These are phyloP conservation scores for Panaeolus cyanescens DNA, from an alignment of 768 basidiomycete genomes.

Conservation along the genomic window DNA sequence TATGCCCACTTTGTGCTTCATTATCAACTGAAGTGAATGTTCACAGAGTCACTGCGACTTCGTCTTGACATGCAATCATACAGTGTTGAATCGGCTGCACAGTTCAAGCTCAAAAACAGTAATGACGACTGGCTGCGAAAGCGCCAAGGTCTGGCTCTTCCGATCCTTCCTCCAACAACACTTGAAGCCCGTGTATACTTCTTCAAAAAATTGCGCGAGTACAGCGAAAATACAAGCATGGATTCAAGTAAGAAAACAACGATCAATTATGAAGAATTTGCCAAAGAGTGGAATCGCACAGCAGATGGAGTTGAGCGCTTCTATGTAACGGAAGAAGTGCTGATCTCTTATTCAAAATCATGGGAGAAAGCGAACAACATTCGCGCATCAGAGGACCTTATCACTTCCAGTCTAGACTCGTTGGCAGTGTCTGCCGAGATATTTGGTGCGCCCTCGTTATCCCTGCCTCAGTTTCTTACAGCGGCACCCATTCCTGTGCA, in stretches of 20 bases:
- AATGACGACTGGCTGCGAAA: slow-evolving; percentile 22
- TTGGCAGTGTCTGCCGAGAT: neutral
- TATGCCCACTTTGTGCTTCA: neutral
- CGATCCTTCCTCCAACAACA: slow-evolving; percentile 20
- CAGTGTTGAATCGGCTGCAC: neutral
- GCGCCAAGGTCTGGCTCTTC: slow-evolving; percentile 22
- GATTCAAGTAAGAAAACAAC: slow-evolving; percentile 10
- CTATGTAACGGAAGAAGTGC: slow-evolving; percentile 25
- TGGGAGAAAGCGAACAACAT: slow-evolving; percentile 25
- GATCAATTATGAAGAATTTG: slow-evolving; percentile 20
- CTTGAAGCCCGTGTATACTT: slow-evolving; percentile 16
- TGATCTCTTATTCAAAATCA: slow-evolving; percentile 21
- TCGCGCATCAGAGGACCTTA: slow-evolving; percentile 22
- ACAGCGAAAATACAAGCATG: slow-evolving; percentile 1
- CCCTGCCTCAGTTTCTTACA: neutral
- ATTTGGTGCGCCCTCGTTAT: neutral
- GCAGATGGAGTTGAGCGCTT: slow-evolving; percentile 23
- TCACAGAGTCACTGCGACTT: slow-evolving; percentile 3
- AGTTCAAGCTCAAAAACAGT: slow-evolving; percentile 10
- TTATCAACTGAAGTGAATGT: neutral
- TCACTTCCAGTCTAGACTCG: slow-evolving; percentile 3
- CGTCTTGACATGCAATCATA: slow-evolving; percentile 13
- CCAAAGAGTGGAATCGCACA: slow-evolving; percentile 21
- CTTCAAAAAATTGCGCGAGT: slow-evolving; percentile 9
- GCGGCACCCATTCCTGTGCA: neutral